A percentile compares a stretch with the other conserved stretches of the same genome.
These are phyloP conservation scores for Apophysomyces variabilis DNA, from an alignment of 371 early-diverging fungal genomes.

Conservation along the genomic window DNA sequence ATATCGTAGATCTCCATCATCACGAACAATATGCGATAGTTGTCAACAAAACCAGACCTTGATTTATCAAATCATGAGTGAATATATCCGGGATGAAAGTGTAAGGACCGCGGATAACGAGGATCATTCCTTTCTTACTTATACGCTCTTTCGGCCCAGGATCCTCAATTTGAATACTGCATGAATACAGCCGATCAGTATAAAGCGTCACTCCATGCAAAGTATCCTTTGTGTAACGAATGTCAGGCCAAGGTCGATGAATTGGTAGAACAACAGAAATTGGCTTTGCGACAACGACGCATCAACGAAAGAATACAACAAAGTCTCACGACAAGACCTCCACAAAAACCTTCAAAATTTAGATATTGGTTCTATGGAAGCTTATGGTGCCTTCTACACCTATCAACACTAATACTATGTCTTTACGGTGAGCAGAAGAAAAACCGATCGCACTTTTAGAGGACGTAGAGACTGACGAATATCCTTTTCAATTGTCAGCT, in stretches of 20 bases:
- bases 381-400: conserved; percentile 18
- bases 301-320: conserved; percentile 19
- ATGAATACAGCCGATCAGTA: conserved; percentile 21
- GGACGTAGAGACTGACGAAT: background rate
- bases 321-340: conserved; percentile 16
- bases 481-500: background rate
- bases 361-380: conserved; percentile 2
- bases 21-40: conserved; percentile 20
- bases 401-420: conserved; percentile 11
- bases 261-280: conserved; percentile 19
- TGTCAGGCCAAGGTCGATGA: conserved; percentile 23
- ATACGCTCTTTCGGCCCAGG: conserved; percentile 8
- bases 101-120: conserved; percentile 3
- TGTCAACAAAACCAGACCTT: conserved; percentile 23
- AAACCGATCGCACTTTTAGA: background rate
- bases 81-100: conserved; percentile 28
- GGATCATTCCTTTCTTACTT: background rate
- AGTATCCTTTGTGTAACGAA: conserved; percentile 27
- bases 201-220: conserved; percentile 21
- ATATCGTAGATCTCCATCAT: conserved; percentile 3
- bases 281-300: conserved; percentile 16
- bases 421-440: conserved; percentile 12
- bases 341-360: conserved; percentile 14
- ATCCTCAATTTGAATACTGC: conserved; percentile 18
- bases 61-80: conserved; percentile 31